A percentile compares a stretch with the other conserved stretches of the same genome.
phyloP scores from a whole-genome alignment of 73 alveolate species.

The Stentor coeruleus region DNA sequence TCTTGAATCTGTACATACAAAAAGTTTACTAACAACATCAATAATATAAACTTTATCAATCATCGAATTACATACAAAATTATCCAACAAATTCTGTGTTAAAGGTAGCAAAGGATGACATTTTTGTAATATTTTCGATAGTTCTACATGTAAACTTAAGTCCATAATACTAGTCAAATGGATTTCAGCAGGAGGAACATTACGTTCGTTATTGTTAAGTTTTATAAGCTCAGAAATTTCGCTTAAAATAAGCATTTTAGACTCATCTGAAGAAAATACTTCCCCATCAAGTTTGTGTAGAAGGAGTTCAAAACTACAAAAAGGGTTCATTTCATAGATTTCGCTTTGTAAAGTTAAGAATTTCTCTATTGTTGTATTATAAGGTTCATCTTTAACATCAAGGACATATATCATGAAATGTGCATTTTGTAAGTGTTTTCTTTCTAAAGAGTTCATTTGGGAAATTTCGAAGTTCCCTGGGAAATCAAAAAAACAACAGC shows the following conservation, averaged over 20 bases:
- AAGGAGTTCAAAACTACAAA: slow-evolving; percentile 8
- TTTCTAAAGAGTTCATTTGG: slow-evolving; percentile 69
- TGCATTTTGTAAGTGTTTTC: slow-evolving; percentile 62
- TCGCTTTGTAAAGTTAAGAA: slow-evolving; percentile 43
- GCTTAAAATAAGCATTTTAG: slow-evolving; percentile 42
- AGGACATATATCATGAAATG: slow-evolving; percentile 84
- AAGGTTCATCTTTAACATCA: slow-evolving; percentile 81
- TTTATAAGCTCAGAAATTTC: slow-evolving; percentile 48
- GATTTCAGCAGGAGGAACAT: slow-evolving; percentile 50
- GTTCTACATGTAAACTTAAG: slow-evolving; percentile 87
- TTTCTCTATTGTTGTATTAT: slow-evolving; percentile 39
- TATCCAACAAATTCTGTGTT: slow-evolving; percentile 63
- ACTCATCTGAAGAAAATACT: not conserved
- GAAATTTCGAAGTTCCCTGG: slow-evolving; percentile 78
- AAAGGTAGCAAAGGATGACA: slow-evolving; percentile 75
- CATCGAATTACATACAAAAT: slow-evolving; percentile 65
- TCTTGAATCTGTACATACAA: slow-evolving; percentile 86
- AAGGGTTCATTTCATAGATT: slow-evolving; percentile 21
- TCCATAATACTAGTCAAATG: slow-evolving; percentile 90
- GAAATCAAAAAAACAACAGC: slow-evolving; percentile 85
- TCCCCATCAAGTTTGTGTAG: slow-evolving; percentile 42
- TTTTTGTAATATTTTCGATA: slow-evolving; percentile 87
- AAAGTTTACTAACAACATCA: slow-evolving; percentile 90
- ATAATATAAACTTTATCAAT: slow-evolving; percentile 94
- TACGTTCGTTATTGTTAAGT: slow-evolving; percentile 40